Evolutionary conservation across 495 filamentous ascomycete genomes (phyloP).

Genomic region (Podospora fimiseda): DNA sequence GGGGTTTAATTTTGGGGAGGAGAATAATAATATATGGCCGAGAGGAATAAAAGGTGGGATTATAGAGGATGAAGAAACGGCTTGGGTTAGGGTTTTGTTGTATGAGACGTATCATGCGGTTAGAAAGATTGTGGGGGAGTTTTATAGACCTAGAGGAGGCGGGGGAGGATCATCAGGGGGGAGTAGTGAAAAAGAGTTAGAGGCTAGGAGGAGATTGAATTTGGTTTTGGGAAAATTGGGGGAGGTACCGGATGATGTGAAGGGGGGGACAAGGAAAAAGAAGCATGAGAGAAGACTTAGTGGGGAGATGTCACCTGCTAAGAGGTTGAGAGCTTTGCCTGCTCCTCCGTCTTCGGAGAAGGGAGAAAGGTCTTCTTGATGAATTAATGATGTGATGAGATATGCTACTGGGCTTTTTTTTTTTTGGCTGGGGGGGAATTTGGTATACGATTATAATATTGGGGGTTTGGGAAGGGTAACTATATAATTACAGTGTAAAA

Average conservation of each 20-base stretch:
- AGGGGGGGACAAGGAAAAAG: conserved; percentile 14
- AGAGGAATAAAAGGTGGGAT: no score
- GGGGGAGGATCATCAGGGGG: no score
- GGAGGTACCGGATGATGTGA: conserved; percentile 25
- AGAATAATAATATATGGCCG: no score
- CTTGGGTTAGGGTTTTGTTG: conserved; percentile 33
- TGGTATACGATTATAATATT: no score
- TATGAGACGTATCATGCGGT: conserved; percentile 46
- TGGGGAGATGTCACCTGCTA: conserved; percentile 30
- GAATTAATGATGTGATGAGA: no score
- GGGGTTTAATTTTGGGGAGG: conserved; percentile 20
- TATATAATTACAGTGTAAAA: no score
- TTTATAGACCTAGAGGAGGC: conserved; percentile 40
- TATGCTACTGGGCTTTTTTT: no score
- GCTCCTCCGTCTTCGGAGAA: no score
- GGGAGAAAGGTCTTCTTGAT: no score
- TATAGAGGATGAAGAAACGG: conserved; percentile 33
- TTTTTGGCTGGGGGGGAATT: no score
- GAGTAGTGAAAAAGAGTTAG: conserved; percentile 40
- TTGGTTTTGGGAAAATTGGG: conserved; percentile 28
- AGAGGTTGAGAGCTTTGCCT: conserved; percentile 16
- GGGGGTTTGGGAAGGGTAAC: no score
- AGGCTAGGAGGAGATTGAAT: conserved; percentile 39
- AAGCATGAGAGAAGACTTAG: conserved; percentile 26
- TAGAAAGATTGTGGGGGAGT: conserved; percentile 38